phyloP scores from a whole-genome alignment of 2,329 filamentous ascomycete genomes.

The Lasiodiplodia hormozganensis region DNA sequence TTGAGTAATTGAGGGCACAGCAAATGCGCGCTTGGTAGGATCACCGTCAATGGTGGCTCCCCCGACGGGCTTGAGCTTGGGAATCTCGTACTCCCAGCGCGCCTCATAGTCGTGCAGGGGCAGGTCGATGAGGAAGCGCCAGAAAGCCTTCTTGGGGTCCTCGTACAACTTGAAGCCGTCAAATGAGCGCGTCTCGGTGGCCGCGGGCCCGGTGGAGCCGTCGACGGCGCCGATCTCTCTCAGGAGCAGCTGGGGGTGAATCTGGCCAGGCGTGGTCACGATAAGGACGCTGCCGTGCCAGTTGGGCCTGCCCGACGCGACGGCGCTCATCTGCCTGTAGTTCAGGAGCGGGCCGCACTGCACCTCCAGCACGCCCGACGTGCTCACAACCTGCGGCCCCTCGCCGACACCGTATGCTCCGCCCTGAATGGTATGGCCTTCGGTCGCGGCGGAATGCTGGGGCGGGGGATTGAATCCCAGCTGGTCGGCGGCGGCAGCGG shows the following conservation, averaged over 20 bases:
- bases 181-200: slow-evolving; percentile 38
- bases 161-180: slow-evolving; percentile 65
- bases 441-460: background rate
- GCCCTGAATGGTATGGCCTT: background rate
- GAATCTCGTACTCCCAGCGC: slow-evolving; percentile 79
- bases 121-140: slow-evolving; percentile 64
- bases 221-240: slow-evolving; percentile 55
- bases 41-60: slow-evolving; percentile 42
- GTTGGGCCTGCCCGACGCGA: slow-evolving; percentile 49
- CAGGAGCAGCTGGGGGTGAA: slow-evolving; percentile 67
- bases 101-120: slow-evolving; percentile 76
- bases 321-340: slow-evolving; percentile 74
- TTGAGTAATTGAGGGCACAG: slow-evolving; percentile 64
- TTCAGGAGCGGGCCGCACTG: slow-evolving; percentile 78
- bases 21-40: slow-evolving; percentile 56
- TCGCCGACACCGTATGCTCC: slow-evolving; percentile 46
- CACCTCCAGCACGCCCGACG: slow-evolving; percentile 59
- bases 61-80: slow-evolving; percentile 67
- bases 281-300: slow-evolving; percentile 90
- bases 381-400: slow-evolving; percentile 53
- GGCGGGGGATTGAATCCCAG: background rate
- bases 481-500: slow-evolving; percentile 15
- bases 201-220: slow-evolving; percentile 38
- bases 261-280: slow-evolving; percentile 76
- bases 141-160: slow-evolving; percentile 65